phyloP scores from a whole-genome alignment of 345 rosid species.

The Balakata baccata region DNA sequence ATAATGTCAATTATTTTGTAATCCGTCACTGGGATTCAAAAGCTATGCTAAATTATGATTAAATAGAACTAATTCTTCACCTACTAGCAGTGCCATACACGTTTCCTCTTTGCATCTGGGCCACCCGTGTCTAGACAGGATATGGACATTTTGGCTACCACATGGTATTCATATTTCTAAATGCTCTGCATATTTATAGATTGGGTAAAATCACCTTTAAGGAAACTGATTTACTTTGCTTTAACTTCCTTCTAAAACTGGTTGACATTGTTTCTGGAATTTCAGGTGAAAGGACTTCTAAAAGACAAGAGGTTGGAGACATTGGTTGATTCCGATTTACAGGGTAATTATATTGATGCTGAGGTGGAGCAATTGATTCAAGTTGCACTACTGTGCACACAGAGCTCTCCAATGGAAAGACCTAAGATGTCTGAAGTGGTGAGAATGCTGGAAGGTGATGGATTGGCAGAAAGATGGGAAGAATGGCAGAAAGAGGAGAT shows the following conservation, averaged over 20 bases:
- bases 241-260: not conserved
- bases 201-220: not conserved
- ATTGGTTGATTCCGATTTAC: constrained; percentile 66
- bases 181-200: not conserved
- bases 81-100: not conserved
- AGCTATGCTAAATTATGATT: not conserved
- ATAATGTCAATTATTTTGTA: not conserved
- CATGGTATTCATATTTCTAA: not conserved
- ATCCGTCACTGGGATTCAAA: not conserved
- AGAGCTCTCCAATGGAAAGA: constrained; percentile 67
- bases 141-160: not conserved
- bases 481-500: constrained; percentile 91
- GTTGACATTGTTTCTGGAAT: constrained; percentile 11
- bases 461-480: constrained; percentile 88
- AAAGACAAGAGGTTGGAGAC: constrained; percentile 69
- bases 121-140: not conserved
- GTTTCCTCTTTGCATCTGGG: not conserved
- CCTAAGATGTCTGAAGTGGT: constrained; percentile 94
- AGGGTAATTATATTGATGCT: constrained; percentile 48
- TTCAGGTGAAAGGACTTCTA: constrained; percentile 88
- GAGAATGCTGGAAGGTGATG: constrained; percentile 93
- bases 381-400: constrained; percentile 83
- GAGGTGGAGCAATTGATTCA: constrained; percentile 86
- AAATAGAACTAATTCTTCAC: not conserved
- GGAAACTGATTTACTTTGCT: not conserved